A percentile compares a stretch with the other conserved stretches of the same genome.
These are phyloP conservation scores for Neoboletus subvelutipes DNA, from an alignment of 768 basidiomycete species.

Conservation along the genomic window DNA sequence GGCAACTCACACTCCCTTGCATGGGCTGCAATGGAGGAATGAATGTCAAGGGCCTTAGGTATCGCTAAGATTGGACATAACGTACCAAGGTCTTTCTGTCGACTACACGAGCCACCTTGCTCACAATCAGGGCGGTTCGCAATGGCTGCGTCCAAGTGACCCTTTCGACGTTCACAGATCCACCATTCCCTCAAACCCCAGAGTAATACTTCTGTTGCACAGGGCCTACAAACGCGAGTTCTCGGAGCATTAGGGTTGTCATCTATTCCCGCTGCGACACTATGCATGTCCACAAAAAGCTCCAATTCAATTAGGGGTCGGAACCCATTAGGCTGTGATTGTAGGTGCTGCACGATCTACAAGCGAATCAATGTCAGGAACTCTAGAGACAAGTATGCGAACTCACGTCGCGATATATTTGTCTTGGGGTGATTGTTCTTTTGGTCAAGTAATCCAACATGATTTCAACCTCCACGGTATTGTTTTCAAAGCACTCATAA, in stretches of 20 bases:
- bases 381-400: not conserved
- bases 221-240: slow-evolving; percentile 63
- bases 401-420: slow-evolving; percentile 75
- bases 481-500: slow-evolving; percentile 81
- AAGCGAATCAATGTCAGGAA: slow-evolving; percentile 5
- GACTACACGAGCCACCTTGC: slow-evolving; percentile 55
- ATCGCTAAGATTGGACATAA: slow-evolving; percentile 3
- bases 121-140: slow-evolving; percentile 66
- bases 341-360: slow-evolving; percentile 63
- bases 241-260: slow-evolving; percentile 59
- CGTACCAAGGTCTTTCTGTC: slow-evolving; percentile 68
- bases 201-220: slow-evolving; percentile 71
- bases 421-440: slow-evolving; percentile 59
- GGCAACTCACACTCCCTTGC: slow-evolving; percentile 68
- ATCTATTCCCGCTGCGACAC: slow-evolving; percentile 53
- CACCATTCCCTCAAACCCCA: slow-evolving; percentile 83
- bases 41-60: slow-evolving; percentile 8
- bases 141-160: slow-evolving; percentile 56
- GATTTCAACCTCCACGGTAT: slow-evolving; percentile 78
- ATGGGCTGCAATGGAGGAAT: slow-evolving; percentile 46
- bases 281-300: slow-evolving; percentile 68
- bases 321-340: slow-evolving; percentile 62
- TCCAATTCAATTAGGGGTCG: slow-evolving; percentile 66
- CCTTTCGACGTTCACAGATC: slow-evolving; percentile 73
- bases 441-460: slow-evolving; percentile 77